These are phyloP conservation scores for Middelhovenomyces tepae DNA, from an alignment of 805 yeast species.

Conservation along the genomic window DNA sequence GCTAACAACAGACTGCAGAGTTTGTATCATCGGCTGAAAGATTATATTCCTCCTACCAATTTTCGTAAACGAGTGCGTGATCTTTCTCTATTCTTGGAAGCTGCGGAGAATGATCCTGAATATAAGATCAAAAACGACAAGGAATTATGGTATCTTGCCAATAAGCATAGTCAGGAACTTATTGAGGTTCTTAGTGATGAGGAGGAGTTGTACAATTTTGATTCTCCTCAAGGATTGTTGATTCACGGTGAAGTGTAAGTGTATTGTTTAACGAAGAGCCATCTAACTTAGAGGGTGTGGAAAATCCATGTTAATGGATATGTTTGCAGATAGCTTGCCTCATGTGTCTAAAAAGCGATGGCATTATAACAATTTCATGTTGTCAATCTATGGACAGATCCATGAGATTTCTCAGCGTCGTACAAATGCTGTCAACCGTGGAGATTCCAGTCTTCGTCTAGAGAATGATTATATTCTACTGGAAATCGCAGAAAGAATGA, in stretches of 20 bases:
- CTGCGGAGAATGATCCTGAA: conserved; percentile 25
- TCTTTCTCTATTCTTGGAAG: conserved; percentile 22
- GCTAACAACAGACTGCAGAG: conserved; percentile 38
- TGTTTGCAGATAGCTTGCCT: conserved; percentile 59
- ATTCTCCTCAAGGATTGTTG: conserved; percentile 60
- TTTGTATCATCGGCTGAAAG: conserved; percentile 47
- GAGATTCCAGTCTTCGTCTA: conserved; percentile 24
- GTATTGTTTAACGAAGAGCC: not conserved
- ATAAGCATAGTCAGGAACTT: conserved; percentile 29
- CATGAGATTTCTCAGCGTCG: conserved; percentile 43
- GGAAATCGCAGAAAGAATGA: conserved; percentile 59
- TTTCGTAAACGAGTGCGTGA: conserved; percentile 36
- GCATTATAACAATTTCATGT: conserved; percentile 63
- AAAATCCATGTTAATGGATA: conserved; percentile 64
- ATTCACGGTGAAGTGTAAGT: conserved; percentile 29
- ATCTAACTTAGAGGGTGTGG: conserved; percentile 45
- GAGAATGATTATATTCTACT: conserved; percentile 58
- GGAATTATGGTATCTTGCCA: conserved; percentile 16
- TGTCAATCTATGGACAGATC: conserved; percentile 58
- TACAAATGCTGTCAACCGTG: conserved; percentile 17
- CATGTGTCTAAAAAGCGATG: conserved; percentile 55
- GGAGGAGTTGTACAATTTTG: conserved; percentile 44
- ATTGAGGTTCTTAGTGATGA: conserved; percentile 48
- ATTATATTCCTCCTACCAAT: conserved; percentile 49
- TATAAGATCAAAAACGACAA: conserved; percentile 6